phyloP scores from a whole-genome alignment of 2,329 filamentous ascomycete species.

The Trichoderma oligosporum region DNA sequence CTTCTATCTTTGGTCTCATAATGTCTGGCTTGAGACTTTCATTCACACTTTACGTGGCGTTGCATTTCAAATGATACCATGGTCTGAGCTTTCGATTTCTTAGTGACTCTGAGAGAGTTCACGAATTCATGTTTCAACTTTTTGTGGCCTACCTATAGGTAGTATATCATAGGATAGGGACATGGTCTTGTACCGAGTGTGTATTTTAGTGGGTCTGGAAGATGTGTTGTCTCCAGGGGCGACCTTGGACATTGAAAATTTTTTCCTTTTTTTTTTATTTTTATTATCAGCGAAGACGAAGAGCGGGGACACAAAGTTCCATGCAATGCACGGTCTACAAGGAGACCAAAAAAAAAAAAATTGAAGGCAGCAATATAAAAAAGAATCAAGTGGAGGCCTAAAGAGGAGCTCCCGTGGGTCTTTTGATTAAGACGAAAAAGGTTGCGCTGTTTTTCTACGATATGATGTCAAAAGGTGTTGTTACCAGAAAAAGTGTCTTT shows the following conservation, averaged over 20 bases:
- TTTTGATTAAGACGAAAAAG: constrained; percentile 1
- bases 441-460: constrained; percentile 14
- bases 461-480: constrained; percentile 14
- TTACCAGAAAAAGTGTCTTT: constrained; percentile 5
- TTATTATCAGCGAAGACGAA: constrained; percentile 15
- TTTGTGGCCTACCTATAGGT: not conserved
- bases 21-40: constrained; percentile 16
- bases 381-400: constrained; percentile 14
- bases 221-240: constrained; percentile 20
- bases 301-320: constrained; percentile 11
- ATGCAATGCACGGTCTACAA: constrained; percentile 5
- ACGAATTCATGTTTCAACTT: constrained; percentile 14
- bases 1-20: constrained; percentile 16
- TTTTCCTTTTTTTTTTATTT: constrained; percentile 5
- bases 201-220: constrained; percentile 20
- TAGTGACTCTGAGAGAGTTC: not conserved
- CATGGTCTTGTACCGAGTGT: constrained; percentile 2
- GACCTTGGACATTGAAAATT: constrained; percentile 18
- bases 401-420: constrained; percentile 19
- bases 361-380: not conserved
- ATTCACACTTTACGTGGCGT: constrained; percentile 19
- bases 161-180: not conserved
- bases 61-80: constrained; percentile 21
- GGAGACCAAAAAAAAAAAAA: constrained; percentile 15
- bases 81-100: constrained; percentile 15